phyloP scores from a whole-genome alignment of 768 basidiomycete genomes.

The Termitomyces sp. region DNA sequence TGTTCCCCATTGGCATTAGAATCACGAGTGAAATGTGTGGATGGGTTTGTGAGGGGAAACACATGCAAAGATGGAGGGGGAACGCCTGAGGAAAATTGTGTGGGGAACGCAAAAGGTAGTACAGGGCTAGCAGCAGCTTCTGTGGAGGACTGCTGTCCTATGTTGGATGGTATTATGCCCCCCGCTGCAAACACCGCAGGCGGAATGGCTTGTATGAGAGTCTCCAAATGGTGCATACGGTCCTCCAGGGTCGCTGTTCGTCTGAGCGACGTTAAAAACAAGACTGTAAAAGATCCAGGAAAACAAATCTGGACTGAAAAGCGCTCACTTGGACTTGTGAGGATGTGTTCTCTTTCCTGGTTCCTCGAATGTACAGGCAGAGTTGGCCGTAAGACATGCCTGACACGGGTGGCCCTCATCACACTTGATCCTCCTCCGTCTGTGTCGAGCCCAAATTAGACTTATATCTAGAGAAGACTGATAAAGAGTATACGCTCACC shows the following conservation, averaged over 20 bases:
- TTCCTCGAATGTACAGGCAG: constrained; percentile 84
- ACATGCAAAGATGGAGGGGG: constrained; percentile 78
- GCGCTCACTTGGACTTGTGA: constrained; percentile 80
- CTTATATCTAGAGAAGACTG: background rate
- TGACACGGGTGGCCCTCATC: constrained; percentile 90
- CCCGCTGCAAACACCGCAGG: constrained; percentile 73
- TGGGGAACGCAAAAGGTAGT: constrained; percentile 27
- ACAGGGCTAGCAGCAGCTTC: constrained; percentile 25
- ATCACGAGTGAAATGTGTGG: constrained; percentile 66
- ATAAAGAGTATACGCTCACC: constrained; percentile 47
- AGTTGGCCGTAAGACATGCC: constrained; percentile 80
- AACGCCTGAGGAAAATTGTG: constrained; percentile 46
- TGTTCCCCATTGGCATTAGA: constrained; percentile 37
- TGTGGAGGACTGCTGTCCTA: constrained; percentile 26
- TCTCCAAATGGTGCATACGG: constrained; percentile 85
- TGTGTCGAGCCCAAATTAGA: constrained; percentile 24
- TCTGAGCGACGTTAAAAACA: constrained; percentile 32
- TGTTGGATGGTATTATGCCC: constrained; percentile 33
- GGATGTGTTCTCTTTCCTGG: constrained; percentile 83
- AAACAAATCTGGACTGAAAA: constrained; percentile 4
- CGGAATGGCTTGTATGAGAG: constrained; percentile 81
- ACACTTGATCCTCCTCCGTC: constrained; percentile 82
- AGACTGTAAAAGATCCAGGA: background rate
- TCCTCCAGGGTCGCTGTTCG: constrained; percentile 83
- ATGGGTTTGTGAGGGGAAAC: constrained; percentile 79